Evolutionary conservation across 2,329 filamentous ascomycete genomes (phyloP), one percentile per base, ranked within the genome.

Genomic region (Cordyceps sp.): DNA sequence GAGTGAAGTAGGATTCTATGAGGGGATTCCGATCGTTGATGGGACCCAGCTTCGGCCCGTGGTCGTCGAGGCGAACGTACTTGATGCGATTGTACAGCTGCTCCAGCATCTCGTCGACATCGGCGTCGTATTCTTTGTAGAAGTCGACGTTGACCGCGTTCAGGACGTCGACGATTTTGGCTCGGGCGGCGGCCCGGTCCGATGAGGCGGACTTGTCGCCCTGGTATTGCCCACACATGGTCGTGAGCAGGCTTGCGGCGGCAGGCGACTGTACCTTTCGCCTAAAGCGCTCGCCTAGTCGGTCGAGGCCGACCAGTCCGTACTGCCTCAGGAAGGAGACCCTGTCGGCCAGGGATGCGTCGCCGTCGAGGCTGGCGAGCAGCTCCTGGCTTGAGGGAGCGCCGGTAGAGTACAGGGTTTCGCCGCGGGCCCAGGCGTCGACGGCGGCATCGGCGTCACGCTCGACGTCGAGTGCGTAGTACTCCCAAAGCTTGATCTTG

Each of bases 61-160:
- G 70, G 0, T 84, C 79, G 41, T 96, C 90, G n/a, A 98, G 58
- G 25, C 90, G 79, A 39, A 88, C 72, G 58, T 98, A 98, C 54
- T 93, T 94, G 59, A 86, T 82, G 38, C 92, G 78, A 50, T 94
- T 93, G 62, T 79, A 93, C 18, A 96, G 61, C 54, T 98, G 88
- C 39, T 94, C 77, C 34, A 93, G 66, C 41, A 93, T 90, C 40
- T 81, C 81, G 18, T 71, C 71, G 10, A 80, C 64, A 49, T 98
- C 90, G 15, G 59, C 61, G 48, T 98, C 85, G 51, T 93, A 98
- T 54, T 98, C 90, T 40, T 78, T 70, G 59, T 98, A 98, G 47
- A 88, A 81, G 3, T 78, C 71, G 22, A 94, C 63, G 46, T 98
- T 98, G 43, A 90, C 61, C 31, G 84, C 78, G 43, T 96, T 78